Percentiles rank a stretch among this genome's conserved stretches.
These are phyloP conservation scores for Colletotrichum theobromicola DNA, from an alignment of 2,329 filamentous ascomycete genomes.

Conservation along the genomic window DNA sequence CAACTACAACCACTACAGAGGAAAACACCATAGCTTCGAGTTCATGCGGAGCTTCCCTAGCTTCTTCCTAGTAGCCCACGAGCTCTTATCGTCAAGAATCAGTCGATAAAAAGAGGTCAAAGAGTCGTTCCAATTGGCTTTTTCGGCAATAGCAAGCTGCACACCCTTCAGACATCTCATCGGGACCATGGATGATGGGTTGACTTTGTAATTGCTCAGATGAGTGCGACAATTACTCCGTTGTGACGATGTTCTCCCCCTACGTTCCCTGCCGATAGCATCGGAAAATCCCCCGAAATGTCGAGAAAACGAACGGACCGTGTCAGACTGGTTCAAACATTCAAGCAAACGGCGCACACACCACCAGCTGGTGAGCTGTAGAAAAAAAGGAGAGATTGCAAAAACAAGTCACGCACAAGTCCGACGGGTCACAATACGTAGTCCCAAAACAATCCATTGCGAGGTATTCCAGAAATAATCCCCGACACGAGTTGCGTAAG, in stretches of 20 bases:
- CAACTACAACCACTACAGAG: background rate
- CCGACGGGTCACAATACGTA: background rate
- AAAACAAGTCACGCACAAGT: background rate
- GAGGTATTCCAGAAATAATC: background rate
- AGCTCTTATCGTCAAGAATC: background rate
- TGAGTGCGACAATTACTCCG: background rate
- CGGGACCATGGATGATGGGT: background rate
- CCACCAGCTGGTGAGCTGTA: background rate
- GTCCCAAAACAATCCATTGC: background rate
- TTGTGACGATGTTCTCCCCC: background rate
- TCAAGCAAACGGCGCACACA: background rate
- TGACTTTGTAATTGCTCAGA: background rate
- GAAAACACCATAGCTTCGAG: background rate
- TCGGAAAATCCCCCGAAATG: background rate
- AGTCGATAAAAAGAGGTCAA: background rate
- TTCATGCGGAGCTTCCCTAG: constrained; percentile 5
- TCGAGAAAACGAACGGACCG: background rate
- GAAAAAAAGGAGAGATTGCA: background rate
- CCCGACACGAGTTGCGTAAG: background rate
- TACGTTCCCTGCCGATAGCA: background rate
- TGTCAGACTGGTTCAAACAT: background rate
- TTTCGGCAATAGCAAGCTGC: background rate
- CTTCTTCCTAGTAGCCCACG: background rate
- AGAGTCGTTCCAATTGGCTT: background rate
- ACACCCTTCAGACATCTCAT: background rate